Conservation (phyloP, 148 eudicot genomes). For the Nepenthes gracilis region DNA sequence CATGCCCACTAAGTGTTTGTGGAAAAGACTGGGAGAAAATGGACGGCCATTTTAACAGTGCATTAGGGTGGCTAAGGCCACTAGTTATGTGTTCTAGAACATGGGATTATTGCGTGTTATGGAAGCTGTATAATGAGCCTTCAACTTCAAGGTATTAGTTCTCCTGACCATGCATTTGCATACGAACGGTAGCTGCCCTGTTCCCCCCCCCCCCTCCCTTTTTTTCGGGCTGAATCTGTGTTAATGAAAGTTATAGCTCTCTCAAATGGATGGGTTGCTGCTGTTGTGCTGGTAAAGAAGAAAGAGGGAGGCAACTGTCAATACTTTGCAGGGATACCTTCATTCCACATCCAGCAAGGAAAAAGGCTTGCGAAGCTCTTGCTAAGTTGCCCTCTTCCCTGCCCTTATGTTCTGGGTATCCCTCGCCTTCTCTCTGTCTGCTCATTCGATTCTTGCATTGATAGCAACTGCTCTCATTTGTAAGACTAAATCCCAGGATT, state of each 20-base stretch:
- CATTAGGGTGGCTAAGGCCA: constrained; percentile 43
- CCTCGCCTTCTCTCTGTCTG: constrained; percentile 2
- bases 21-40: no score
- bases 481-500: constrained; percentile 30
- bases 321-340: constrained; percentile 42
- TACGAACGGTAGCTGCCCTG: background rate
- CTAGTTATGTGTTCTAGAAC: constrained; percentile 23
- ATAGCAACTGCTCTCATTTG: background rate
- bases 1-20: no score
- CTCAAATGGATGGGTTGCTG: constrained; percentile 66
- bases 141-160: constrained; percentile 63
- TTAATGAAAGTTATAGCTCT: constrained; percentile 30
- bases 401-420: constrained; percentile 67
- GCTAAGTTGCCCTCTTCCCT: constrained; percentile 40
- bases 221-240: background rate
- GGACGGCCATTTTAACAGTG: constrained; percentile 39
- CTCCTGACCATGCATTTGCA: background rate
- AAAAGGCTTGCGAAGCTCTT: constrained; percentile 50
- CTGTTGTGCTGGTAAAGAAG: constrained; percentile 44
- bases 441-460: constrained; percentile 1
- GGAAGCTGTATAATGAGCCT: constrained; percentile 71
- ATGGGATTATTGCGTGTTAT: constrained; percentile 81
- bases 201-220: no score
- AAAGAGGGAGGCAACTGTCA: constrained; percentile 2
- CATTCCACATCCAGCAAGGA: constrained; percentile 32